Conservation (phyloP, 2,329 filamentous ascomycete genomes). For the Penicillium sp. region DNA sequence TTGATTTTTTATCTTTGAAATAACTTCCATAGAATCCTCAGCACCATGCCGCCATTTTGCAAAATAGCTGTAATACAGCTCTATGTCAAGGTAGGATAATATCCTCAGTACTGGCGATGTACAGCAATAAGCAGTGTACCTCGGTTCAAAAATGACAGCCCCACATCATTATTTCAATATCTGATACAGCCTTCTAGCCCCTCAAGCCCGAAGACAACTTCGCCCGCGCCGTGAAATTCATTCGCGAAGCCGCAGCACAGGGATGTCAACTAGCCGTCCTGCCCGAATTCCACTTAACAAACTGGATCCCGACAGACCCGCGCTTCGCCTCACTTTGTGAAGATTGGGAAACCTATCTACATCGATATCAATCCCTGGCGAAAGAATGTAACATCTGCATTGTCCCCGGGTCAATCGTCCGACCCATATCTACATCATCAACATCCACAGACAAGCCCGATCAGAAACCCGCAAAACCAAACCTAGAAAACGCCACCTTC, state of each 20-base stretch:
- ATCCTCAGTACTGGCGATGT: background rate
- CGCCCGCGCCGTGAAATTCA: conserved; percentile 38
- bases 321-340: background rate
- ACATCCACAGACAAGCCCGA: background rate
- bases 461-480: background rate
- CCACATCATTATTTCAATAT: background rate
- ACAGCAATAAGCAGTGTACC: too few species aligned
- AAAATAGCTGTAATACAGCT: background rate
- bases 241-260: conserved; percentile 46
- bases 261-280: conserved; percentile 58
- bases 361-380: background rate
- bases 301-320: background rate
- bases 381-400: background rate
- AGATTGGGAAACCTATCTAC: background rate
- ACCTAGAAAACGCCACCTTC: background rate
- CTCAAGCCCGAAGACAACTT: conserved; percentile 8
- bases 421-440: background rate
- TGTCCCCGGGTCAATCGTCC: background rate
- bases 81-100: background rate
- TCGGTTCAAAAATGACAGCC: background rate
- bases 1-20: too few species aligned
- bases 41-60: background rate
- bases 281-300: conserved; percentile 52
- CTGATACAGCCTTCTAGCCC: background rate
- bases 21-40: too few species aligned